Base-by-base conservation (phyloP, 1,284 basidiomycete genomes). In the Inonotus hispidus region DNA sequence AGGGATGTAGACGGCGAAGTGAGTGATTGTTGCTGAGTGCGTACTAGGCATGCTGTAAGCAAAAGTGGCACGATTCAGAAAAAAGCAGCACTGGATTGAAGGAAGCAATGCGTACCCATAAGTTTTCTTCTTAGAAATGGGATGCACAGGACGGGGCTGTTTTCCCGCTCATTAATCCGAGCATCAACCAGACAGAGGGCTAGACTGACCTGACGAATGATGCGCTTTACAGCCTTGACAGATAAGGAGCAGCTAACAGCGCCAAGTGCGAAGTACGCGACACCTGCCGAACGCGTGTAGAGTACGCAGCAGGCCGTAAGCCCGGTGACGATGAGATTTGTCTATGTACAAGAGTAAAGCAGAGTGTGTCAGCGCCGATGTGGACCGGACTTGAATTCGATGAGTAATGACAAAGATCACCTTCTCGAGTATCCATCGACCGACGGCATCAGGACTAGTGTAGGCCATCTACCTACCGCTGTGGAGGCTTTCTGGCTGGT, bases 41-140 rank as follows among this genome's bases (percentile, higher is more conserved):
- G 93, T 95, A 57, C 88, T 92, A 2, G 93, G 93, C 92, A 95
- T 94, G 2, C 91, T 68, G 69, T 25, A 49, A 7, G 3, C 46
- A 14, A 25, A 4, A 14, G 16, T 7, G 2, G 19, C n/a, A 16
- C 19, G 8, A 43, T 43, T 21, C 16, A 43, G 41, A 43, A 43
- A 7, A 16, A 16, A n/a, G 13, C 11, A 19, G 13, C 39, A 19
- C 39, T 10, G 47, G 23, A 25, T 8, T 49, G 47, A 49, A 43
- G 11, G 41, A 43, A 43, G 41, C 41, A 13, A 10, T 29, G 21
- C 82, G 49, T 66, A 88, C 88, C 88, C 88, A 69, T 87, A 90
- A 3, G 81, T 76, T 54, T 75, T 76, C 69, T 85, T 89, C 57
- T 73, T 76, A 59, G 65, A 61, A 7, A 67, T 68, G 3, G 74